Evolutionary conservation across 768 basidiomycete genomes (phyloP).

Genomic region (Psilocybe azurescens): DNA sequence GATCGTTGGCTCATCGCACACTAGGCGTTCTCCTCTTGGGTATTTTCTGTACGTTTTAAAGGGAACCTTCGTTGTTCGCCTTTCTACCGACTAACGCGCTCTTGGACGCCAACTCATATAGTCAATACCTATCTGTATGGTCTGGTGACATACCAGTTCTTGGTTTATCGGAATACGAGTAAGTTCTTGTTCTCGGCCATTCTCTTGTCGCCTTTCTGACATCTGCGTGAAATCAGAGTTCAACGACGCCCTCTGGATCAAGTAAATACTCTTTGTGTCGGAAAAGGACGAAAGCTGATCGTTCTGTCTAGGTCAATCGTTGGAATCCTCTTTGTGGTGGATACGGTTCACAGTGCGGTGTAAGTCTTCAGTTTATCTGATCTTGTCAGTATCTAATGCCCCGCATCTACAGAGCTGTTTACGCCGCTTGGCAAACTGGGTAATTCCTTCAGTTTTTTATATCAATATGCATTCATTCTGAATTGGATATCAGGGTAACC

Average conservation of each 20-base stretch:
- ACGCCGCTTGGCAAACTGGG: conserved; percentile 39
- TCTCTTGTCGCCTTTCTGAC: conserved; percentile 9
- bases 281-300: not conserved
- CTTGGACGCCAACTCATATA: not conserved
- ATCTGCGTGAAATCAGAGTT: conserved; percentile 29
- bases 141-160: conserved; percentile 46
- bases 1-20: not conserved
- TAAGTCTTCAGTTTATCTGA: conserved; percentile 22
- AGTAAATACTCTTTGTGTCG: conserved; percentile 22
- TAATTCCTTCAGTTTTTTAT: conserved; percentile 13
- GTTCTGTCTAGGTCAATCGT: conserved; percentile 33
- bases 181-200: conserved; percentile 4
- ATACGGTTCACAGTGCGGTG: conserved; percentile 43
- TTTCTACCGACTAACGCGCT: not conserved
- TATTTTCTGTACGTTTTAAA: conserved; percentile 29
- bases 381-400: not conserved
- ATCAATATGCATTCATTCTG: not conserved
- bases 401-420: conserved; percentile 30
- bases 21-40: conserved; percentile 38
- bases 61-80: not conserved
- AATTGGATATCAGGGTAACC: conserved; percentile 36
- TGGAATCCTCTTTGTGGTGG: conserved; percentile 36
- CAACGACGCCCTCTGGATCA: conserved; percentile 42
- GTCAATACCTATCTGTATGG: conserved; percentile 45
- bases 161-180: conserved; percentile 40